Base-by-base conservation (phyloP, 2,329 filamentous ascomycete species). In the Colletotrichum lentis region DNA sequence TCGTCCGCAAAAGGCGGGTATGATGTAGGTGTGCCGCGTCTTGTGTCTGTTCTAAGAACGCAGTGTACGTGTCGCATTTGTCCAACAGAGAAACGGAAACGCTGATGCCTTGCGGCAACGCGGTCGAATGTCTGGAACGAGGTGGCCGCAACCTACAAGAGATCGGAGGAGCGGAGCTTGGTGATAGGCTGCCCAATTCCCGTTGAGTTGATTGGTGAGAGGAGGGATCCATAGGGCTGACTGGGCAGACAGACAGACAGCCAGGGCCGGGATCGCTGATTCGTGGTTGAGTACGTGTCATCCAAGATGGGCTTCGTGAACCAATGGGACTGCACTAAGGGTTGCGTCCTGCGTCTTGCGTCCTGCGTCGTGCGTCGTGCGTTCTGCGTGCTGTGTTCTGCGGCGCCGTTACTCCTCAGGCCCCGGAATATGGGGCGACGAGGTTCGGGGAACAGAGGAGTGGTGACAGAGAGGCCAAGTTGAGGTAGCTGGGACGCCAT, bases 171-270 rank as follows among this genome's bases (percentile, higher is more conserved):
- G 66, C 69, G 69, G 69, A 59, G 61, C 37, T 43, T 49, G 52
- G 46, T 66, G 69, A 69, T 69, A 70, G 69, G 69, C 69, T 66
- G 56, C 69, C 39, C 66, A 41, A 67, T 70, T 69, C n/a, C 41
- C 43, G 20, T 18, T 37, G 31, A 50, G 20, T 4, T 69, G 66
- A 69, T 70, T 70, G 64, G 69, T 35, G 31, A 35, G 22, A 14
- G 5, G 5, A 11, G 55, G 54, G 18, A 37, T 41, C 66, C 62
- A 22, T 60, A 70, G 67, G 69, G 69, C 69, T 70, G 69, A 70
- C 44, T 12, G 24, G 31, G 43, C 52, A 50, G 66, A 62, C 66
- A 24, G 24, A n/a, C n/a, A 53, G 62, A 68, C 62, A 47, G n/a
- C 27, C 18, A 24, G 37, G 62, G 20, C 50, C n/a, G 35, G 43